These are phyloP conservation scores for Tulasnella sp. DNA, from an alignment of 768 basidiomycete species.

Conservation along the genomic window DNA sequence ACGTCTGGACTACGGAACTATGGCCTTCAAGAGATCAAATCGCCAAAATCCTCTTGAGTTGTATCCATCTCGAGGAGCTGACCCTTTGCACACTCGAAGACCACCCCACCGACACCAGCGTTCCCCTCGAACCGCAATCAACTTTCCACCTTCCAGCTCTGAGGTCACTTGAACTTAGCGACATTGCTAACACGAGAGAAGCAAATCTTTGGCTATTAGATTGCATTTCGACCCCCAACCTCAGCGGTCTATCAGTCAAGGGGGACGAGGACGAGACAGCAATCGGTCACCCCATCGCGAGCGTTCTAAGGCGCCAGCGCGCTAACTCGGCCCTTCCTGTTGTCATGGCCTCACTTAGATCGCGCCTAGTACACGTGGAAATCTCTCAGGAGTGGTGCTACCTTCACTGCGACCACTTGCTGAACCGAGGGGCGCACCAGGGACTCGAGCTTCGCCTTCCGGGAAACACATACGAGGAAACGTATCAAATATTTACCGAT, in stretches of 20 bases:
- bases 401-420: neutral
- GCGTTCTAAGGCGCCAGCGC: neutral
- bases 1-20: neutral
- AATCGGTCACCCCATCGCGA: neutral
- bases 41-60: neutral
- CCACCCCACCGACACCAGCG: neutral
- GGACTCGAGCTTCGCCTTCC: neutral
- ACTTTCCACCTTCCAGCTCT: neutral
- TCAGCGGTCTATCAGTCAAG: neutral
- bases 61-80: neutral
- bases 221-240: neutral
- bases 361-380: neutral
- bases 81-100: neutral
- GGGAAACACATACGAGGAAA: neutral
- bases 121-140: neutral
- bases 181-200: neutral
- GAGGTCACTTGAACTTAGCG: neutral
- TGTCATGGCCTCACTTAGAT: neutral
- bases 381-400: neutral
- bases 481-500: neutral
- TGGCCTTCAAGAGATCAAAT: neutral
- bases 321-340: neutral
- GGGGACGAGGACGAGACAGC: neutral
- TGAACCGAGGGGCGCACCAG: neutral
- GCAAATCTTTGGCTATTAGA: neutral